Conservation (phyloP, 305 asterid genomes). For the Caryopteris hybrid region DNA sequence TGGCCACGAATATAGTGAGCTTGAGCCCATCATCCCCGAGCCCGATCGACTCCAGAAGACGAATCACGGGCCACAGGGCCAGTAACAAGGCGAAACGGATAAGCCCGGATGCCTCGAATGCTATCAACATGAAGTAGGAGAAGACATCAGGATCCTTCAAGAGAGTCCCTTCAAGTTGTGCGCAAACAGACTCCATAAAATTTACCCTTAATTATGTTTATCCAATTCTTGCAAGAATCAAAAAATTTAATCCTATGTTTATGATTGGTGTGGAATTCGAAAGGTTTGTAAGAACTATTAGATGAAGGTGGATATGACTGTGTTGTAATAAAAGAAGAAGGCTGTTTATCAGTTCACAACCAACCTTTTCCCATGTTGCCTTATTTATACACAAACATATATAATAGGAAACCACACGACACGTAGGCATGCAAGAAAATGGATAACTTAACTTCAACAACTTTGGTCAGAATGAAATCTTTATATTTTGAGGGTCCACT, state of each 20-base stretch:
- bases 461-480: conserved; percentile 13
- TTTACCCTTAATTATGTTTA: no score
- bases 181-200: conserved; percentile 50
- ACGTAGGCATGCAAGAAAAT: conserved; percentile 15
- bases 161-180: conserved; percentile 74
- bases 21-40: conserved; percentile 45
- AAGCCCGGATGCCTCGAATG: conserved; percentile 80
- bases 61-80: conserved; percentile 55
- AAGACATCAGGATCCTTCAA: conserved; percentile 50
- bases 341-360: conserved; percentile 23
- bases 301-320: conserved; percentile 74
- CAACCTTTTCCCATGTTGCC: not conserved
- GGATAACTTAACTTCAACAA: conserved; percentile 15
- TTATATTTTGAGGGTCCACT: conserved; percentile 10
- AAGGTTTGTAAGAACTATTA: conserved; percentile 18
- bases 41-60: conserved; percentile 44
- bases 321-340: conserved; percentile 14
- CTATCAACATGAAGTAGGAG: conserved; percentile 79
- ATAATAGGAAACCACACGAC: not conserved
- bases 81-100: conserved; percentile 55
- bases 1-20: conserved; percentile 60
- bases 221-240: no score
- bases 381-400: conserved; percentile 6
- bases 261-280: not conserved
- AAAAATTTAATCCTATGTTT: no score